These are phyloP conservation scores for Hydnomerulius pinastri DNA, from an alignment of 768 basidiomycete species.

Conservation along the genomic window DNA sequence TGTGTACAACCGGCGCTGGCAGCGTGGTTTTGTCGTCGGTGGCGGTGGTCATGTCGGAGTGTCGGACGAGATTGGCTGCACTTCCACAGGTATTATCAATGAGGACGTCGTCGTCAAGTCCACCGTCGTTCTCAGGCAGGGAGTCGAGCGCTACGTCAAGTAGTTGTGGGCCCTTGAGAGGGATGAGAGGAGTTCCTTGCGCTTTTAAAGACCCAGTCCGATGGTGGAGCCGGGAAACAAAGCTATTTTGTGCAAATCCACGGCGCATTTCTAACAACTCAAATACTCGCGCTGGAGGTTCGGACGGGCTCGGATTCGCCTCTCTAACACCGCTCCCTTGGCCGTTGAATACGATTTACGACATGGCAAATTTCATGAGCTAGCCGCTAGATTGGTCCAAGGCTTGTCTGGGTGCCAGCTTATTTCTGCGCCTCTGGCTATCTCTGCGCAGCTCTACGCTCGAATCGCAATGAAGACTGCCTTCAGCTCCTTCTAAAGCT, in stretches of 20 bases:
- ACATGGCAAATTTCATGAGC: not conserved
- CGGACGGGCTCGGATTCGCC: not conserved
- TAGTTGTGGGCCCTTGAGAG: slow-evolving; percentile 3
- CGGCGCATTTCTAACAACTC: not conserved
- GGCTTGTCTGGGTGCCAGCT: too few relatives aligned
- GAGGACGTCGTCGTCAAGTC: not conserved
- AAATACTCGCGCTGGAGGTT: not conserved
- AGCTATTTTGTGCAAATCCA: slow-evolving; percentile 12
- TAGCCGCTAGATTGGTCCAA: too few relatives aligned
- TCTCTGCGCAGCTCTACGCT: too few relatives aligned
- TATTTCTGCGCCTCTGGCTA: too few relatives aligned
- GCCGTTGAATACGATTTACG: not conserved
- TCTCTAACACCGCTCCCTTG: slow-evolving; percentile 7
- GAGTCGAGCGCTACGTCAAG: slow-evolving; percentile 10
- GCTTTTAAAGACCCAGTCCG: slow-evolving; percentile 13
- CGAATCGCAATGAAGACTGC: too few relatives aligned
- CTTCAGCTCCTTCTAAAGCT: too few relatives aligned
- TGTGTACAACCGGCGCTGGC: slow-evolving; percentile 4
- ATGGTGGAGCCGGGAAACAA: slow-evolving; percentile 15
- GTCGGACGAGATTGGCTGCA: not conserved
- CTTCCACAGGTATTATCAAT: not conserved
- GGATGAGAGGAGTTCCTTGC: slow-evolving; percentile 17
- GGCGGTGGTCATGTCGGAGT: not conserved
- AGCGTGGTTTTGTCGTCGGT: not conserved
- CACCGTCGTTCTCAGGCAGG: slow-evolving; percentile 10